These are phyloP conservation scores for Gloeopeniophorella convolvens DNA, from an alignment of 768 basidiomycete genomes.

Conservation along the genomic window DNA sequence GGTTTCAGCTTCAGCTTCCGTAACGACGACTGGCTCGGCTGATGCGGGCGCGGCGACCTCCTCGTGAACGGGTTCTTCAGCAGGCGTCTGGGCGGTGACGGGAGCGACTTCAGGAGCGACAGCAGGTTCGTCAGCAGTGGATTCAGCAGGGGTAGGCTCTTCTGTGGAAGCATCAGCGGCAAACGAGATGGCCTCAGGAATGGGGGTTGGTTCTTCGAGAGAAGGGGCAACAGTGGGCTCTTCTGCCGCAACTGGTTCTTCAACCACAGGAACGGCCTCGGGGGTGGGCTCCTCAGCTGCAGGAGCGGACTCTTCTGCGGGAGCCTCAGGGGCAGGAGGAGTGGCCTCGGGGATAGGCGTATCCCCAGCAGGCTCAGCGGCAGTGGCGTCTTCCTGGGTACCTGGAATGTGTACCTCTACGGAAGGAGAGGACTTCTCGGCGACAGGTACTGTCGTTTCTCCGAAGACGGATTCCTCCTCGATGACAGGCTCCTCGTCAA, in stretches of 20 bases:
- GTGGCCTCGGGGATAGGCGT: not conserved
- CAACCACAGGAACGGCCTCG: not conserved
- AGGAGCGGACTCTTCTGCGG: not conserved
- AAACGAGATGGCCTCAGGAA: too few species aligned
- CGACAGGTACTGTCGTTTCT: not conserved
- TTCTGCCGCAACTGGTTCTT: too few species aligned
- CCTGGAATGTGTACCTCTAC: not conserved
- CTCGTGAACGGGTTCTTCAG: not conserved
- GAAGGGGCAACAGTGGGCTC: too few species aligned
- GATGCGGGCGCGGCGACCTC: not conserved
- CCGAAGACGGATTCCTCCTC: slow-evolving; percentile 4
- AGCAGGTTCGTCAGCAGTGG: too few species aligned
- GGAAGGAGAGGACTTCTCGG: not conserved
- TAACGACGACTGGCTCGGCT: too few species aligned
- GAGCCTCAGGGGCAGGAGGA: not conserved
- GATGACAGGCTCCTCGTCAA: not conserved
- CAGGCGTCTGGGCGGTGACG: too few species aligned
- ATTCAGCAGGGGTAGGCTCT: too few species aligned
- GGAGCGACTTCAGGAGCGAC: too few species aligned
- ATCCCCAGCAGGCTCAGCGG: not conserved
- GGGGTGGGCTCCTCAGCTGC: not conserved
- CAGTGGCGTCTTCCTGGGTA: slow-evolving; percentile 9
- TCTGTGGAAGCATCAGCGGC: too few species aligned
- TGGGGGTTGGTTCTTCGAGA: not conserved
- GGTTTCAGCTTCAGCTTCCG: too few species aligned